phyloP scores from a whole-genome alignment of 2,329 filamentous ascomycete genomes.

The Aspergillus piperis region DNA sequence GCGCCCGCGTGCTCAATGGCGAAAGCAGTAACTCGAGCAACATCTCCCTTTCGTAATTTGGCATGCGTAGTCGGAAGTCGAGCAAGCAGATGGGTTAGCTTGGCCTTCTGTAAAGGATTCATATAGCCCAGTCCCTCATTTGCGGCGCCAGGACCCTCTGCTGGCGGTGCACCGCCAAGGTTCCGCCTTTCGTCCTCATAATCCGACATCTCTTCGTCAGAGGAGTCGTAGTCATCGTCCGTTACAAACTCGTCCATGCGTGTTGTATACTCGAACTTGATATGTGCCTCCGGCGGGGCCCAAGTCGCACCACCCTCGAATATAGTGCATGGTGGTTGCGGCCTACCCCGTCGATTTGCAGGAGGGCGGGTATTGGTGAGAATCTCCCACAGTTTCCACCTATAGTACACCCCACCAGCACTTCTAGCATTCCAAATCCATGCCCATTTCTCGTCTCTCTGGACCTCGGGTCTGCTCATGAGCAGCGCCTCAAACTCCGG shows the following conservation, averaged over 20 bases:
- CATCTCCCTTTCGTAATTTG: constrained; percentile 77
- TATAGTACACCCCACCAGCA: constrained; percentile 81
- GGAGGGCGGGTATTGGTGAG: constrained; percentile 63
- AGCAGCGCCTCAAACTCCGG: constrained; percentile 88
- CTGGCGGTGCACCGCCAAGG: constrained; percentile 43
- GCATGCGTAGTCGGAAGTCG: constrained; percentile 75
- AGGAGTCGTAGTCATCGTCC: constrained; percentile 82
- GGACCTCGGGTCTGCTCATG: constrained; percentile 82
- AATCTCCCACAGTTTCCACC: constrained; percentile 86
- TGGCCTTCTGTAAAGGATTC: constrained; percentile 80
- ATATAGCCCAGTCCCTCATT: constrained; percentile 65
- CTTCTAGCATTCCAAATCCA: constrained; percentile 90
- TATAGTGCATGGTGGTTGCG: constrained; percentile 58
- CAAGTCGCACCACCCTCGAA: constrained; percentile 79
- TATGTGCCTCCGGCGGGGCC: constrained; percentile 69
- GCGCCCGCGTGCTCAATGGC: constrained; percentile 83
- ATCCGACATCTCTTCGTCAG: constrained; percentile 73
- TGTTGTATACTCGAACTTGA: constrained; percentile 81
- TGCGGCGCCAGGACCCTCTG: constrained; percentile 40
- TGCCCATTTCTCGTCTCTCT: constrained; percentile 84
- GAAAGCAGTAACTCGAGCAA: constrained; percentile 83
- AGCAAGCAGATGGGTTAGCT: constrained; percentile 79
- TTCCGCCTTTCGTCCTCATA: constrained; percentile 47
- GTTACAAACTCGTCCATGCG: constrained; percentile 76
- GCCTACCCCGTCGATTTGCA: constrained; percentile 40